Evolutionary conservation across 371 early-diverging fungal species (phyloP).

Genomic region (Massospora cicadina): DNA sequence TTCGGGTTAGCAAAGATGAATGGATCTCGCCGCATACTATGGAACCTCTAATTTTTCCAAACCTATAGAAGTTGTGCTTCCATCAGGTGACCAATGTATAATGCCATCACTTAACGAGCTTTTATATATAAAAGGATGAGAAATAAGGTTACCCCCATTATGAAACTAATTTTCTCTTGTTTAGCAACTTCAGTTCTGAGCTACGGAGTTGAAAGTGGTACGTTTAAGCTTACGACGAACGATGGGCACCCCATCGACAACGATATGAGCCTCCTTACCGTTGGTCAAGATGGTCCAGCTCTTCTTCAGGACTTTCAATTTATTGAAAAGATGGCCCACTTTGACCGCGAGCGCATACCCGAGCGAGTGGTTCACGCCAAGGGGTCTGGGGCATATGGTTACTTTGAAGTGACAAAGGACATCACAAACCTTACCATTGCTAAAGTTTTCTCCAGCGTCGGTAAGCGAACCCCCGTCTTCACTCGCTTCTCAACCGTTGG

Average conservation of each 20-base stretch:
- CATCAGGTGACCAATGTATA: too few species aligned
- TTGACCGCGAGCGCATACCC: constrained; percentile 45
- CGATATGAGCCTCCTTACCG: constrained; percentile 41
- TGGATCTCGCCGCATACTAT: too few species aligned
- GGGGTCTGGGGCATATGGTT: constrained; percentile 43
- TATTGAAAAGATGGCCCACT: constrained; percentile 33
- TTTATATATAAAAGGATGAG: too few species aligned
- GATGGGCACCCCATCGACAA: constrained; percentile 40
- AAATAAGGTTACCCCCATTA: too few species aligned
- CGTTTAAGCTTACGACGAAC: constrained; percentile 4
- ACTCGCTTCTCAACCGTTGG: constrained; percentile 47
- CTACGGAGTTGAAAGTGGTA: neutral
- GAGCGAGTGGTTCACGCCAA: constrained; percentile 48
- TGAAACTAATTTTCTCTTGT: too few species aligned
- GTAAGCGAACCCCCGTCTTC: constrained; percentile 42
- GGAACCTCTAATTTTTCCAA: too few species aligned
- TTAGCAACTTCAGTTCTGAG: neutral
- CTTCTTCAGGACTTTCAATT: constrained; percentile 22
- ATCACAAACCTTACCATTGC: constrained; percentile 33
- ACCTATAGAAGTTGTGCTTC: too few species aligned
- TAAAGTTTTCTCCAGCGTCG: constrained; percentile 30
- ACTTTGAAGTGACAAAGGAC: constrained; percentile 30
- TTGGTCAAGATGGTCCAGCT: constrained; percentile 23
- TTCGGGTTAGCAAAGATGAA: too few species aligned
- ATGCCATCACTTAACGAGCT: too few species aligned